Evolutionary conservation across 2,329 filamentous ascomycete species (phyloP), one percentile per base, ranked within the genome.

Genomic region (Tolypocladium capitatum): DNA sequence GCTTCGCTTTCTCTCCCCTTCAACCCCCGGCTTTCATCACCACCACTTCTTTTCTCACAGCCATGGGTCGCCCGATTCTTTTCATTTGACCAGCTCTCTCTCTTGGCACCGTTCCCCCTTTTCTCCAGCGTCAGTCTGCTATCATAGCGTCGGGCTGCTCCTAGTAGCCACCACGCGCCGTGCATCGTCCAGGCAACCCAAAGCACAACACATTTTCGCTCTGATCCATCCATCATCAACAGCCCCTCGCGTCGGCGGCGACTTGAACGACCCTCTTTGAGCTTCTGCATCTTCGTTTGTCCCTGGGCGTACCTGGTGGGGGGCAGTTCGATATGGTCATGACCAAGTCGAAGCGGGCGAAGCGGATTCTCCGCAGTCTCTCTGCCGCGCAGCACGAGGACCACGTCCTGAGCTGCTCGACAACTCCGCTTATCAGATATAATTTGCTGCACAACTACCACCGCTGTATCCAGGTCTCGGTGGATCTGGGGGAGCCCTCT

Each of bases 301-400:
- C 31, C 42, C 45, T 43, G 33, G 46, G 46, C 38, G 35, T 27
- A 42, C 40, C 33, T 48, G 46, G 43, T 16, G 27, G 42, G n/a
- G n/a, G 45, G 20, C 21, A 35, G 16, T 42, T 48, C 49, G 53
- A 45, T 30, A 60, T 60, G 57, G 56, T 56, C 49, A 49, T 60
- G 50, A 60, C 58, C 33, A 52, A 49, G 24, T 56, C 53, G 43
- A 55, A 52, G 48, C 51, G 57, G 44, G 63, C 67, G 8, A 57
- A 59, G 24, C 70, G 70, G 49, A 60, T 71, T 20, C 47, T 60
- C 32, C 68, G 67, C 33, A 58, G 52, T 43, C 51, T 60, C 30
- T 59, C 55, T 34, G 50, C 47, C 27, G 50, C 53, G 10, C 69
- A 72, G 50, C 58, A 69, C 28, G 56, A 68, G 48, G 62, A 64